Base-by-base conservation (phyloP, 306 rosid genomes). In the Ormosia emarginata region DNA sequence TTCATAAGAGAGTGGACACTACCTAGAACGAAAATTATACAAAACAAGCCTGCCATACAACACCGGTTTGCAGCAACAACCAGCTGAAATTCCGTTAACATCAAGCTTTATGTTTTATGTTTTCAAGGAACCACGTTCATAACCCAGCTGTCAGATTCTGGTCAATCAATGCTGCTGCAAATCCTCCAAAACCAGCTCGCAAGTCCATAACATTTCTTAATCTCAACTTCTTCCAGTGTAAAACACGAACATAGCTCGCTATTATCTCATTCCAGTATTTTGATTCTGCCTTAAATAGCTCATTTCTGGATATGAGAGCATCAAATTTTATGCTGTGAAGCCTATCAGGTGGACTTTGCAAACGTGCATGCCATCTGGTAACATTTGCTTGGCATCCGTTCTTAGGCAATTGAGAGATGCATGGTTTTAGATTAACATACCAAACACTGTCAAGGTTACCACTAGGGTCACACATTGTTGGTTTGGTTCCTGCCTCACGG, bases 161-260 rank as follows among this genome's bases (percentile, higher is more conserved):
- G 62, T 83, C 82, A 58, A 84, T 86, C 82, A 95, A 70, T 34
- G 98, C 95, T 33, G 91, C 92, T 3, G 97, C 98, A 87, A 95
- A 95, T 79, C 98, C 98, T 90, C 98, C 98, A 88, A 92, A 95
- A 76, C 97, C 95, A 57, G 97, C 98, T 91, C 88, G 90, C 98
- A 95, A 93, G 90, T 95, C 98, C 97, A 95, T 86, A 64, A 88
- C 93, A 82, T 95, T 95, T 90, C 98, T 93, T 82, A 93, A 56
- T 88, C 81, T 83, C 24, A 87, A 67, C 82, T 90, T 85, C 80
- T 91, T 95, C 97, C 97, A 93, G 71, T 75, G 86, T 34, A 89
- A 88, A 76, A 67, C 86, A 63, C 92, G 91, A 5, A 89, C 89
- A 81, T 84, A 91, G 71, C 91, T 79, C 75, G n/a, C 92, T 83